Conservation (phyloP, 1,284 basidiomycete genomes). For the Inonotus obliquus region DNA sequence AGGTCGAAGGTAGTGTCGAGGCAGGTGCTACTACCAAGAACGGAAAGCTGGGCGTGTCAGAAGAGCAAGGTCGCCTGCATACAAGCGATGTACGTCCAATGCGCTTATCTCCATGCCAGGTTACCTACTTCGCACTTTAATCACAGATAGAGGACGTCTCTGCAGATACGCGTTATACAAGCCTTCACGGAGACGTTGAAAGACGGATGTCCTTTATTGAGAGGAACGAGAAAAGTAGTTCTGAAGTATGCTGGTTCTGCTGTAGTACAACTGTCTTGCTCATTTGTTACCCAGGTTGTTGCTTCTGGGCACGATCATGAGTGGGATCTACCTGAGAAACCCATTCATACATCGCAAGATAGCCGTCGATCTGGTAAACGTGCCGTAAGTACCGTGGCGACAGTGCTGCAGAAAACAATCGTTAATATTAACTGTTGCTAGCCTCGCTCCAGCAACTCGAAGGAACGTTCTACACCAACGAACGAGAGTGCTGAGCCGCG, state of each 20-base stretch:
- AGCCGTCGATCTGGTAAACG: constrained; percentile 7
- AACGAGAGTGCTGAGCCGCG: constrained; percentile 2
- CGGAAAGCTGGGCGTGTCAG: not conserved
- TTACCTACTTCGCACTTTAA: too few species aligned
- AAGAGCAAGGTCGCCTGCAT: not conserved
- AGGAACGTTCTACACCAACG: not conserved
- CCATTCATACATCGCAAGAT: not conserved
- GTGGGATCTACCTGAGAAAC: not conserved
- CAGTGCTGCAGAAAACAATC: not conserved
- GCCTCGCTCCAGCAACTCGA: constrained; percentile 13
- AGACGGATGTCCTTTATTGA: constrained; percentile 10
- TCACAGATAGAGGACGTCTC: not conserved
- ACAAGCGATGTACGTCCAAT: not conserved
- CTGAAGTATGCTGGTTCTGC: not conserved
- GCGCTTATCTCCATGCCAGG: too few species aligned
- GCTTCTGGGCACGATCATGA: not conserved
- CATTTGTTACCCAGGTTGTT: not conserved
- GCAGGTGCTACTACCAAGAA: not conserved
- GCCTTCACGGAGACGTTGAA: constrained; percentile 7
- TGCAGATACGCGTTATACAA: not conserved
- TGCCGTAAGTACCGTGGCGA: not conserved
- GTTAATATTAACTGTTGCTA: not conserved
- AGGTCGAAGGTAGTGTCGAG: not conserved
- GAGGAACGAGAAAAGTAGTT: not conserved
- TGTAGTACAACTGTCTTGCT: not conserved